phyloP scores from a whole-genome alignment of 192 early-diverging fungal genomes.

The Umbelopsis vinacea region DNA sequence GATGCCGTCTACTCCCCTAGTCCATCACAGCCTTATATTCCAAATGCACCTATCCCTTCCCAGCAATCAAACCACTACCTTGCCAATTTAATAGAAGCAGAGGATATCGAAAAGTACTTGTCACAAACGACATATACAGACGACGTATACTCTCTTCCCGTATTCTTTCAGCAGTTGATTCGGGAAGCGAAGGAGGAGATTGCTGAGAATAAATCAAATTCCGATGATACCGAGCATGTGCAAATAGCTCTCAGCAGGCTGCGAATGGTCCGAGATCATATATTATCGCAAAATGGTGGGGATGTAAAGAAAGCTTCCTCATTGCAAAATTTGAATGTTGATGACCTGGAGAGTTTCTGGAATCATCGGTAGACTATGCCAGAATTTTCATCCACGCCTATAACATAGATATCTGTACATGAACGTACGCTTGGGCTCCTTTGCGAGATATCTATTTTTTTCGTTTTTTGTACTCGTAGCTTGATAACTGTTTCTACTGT shows the following conservation, averaged over 20 bases:
- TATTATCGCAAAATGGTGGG: conserved; percentile 7
- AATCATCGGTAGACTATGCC: too few species aligned
- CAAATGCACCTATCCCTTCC: background rate
- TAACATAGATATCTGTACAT: too few species aligned
- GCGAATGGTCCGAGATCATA: conserved; percentile 43
- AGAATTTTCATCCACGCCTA: too few species aligned
- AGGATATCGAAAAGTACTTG: conserved; percentile 46
- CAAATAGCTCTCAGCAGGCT: conserved; percentile 35
- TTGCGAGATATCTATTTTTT: too few species aligned
- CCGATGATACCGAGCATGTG: background rate
- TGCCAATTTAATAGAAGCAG: conserved; percentile 32
- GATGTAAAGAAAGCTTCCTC: conserved; percentile 1
- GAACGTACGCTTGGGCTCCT: too few species aligned
- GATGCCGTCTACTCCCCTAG: background rate
- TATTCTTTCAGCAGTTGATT: conserved; percentile 31
- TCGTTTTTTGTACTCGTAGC: too few species aligned
- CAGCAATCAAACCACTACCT: background rate
- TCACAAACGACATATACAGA: conserved; percentile 38
- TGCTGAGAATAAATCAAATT: background rate
- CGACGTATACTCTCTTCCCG: conserved; percentile 44
- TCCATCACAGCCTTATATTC: background rate
- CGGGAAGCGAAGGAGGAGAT: conserved; percentile 42
- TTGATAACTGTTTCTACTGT: too few species aligned
- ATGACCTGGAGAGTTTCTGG: conserved; percentile 4
- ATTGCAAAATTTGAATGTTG: background rate